phyloP scores from a whole-genome alignment of 805 yeast species.

The Pichia phayaonensis region DNA sequence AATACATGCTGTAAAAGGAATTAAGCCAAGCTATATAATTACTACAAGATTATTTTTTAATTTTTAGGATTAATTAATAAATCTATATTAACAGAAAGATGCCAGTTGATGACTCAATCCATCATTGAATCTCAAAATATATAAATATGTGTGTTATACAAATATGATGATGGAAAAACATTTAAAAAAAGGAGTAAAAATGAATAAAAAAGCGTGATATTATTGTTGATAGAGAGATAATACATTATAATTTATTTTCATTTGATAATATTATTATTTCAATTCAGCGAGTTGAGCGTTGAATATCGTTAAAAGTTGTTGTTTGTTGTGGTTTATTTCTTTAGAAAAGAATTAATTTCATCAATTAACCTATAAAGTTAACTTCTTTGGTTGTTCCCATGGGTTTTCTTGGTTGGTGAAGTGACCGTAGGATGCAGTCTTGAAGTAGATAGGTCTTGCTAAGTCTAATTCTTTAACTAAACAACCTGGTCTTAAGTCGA shows the following conservation, averaged over 20 bases:
- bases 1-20: too few species aligned
- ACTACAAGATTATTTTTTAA: too few species aligned
- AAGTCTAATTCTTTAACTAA: conserved; percentile 93
- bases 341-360: conserved; percentile 1
- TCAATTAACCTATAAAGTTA: conserved; percentile 42
- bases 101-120: conserved; percentile 20
- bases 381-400: conserved; percentile 95
- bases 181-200: neutral
- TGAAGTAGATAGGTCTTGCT: conserved; percentile 98
- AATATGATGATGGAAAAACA: conserved; percentile 4
- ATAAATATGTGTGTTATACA: conserved; percentile 3
- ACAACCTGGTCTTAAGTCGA: conserved; percentile 99
- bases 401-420: conserved; percentile 98
- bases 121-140: conserved; percentile 13
- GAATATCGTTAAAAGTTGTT: conserved; percentile 1
- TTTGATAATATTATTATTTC: conserved; percentile 1
- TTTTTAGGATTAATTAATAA: neutral
- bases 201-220: neutral
- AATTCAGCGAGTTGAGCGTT: conserved; percentile 28
- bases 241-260: conserved; percentile 6
- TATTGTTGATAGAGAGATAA: neutral
- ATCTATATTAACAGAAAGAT: conserved; percentile 13
- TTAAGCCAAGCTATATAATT: too few species aligned
- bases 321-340: neutral
- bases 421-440: conserved; percentile 99